phyloP scores from a whole-genome alignment of 495 filamentous ascomycete species.

The Aspergillus hancockii region DNA sequence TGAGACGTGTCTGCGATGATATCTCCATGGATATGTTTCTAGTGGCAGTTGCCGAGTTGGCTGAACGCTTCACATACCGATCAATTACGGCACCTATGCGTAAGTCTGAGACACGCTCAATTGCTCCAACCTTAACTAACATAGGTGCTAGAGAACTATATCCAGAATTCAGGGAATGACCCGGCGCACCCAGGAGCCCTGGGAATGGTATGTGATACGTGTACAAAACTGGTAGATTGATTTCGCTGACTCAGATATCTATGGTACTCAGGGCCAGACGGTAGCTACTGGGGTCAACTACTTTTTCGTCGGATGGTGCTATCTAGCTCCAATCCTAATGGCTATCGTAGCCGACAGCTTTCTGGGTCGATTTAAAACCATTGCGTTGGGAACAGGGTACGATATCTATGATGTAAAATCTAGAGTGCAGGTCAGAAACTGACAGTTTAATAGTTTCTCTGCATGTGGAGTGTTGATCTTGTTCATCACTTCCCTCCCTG shows the following conservation, averaged over 20 bases:
- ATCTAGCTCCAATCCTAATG: slow-evolving; percentile 60
- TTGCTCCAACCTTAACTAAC: background rate
- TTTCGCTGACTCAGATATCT: slow-evolving; percentile 30
- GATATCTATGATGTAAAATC: slow-evolving; percentile 24
- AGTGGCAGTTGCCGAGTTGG: slow-evolving; percentile 3
- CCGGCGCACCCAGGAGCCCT: slow-evolving; percentile 16
- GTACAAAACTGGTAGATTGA: slow-evolving; percentile 14
- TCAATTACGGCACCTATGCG: slow-evolving; percentile 11
- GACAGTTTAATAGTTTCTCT: slow-evolving; percentile 35
- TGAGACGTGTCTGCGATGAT: slow-evolving; percentile 13
- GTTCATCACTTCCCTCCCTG: slow-evolving; percentile 59
- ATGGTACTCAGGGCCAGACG: slow-evolving; percentile 52
- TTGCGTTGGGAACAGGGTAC: slow-evolving; percentile 35
- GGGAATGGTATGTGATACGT: slow-evolving; percentile 23
- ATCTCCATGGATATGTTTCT: slow-evolving; percentile 1
- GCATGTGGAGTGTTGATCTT: slow-evolving; percentile 66
- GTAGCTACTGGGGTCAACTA: slow-evolving; percentile 56
- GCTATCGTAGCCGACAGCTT: slow-evolving; percentile 67
- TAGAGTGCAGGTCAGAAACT: background rate
- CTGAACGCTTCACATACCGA: slow-evolving; percentile 12
- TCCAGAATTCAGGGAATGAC: slow-evolving; percentile 9
- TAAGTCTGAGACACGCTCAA: slow-evolving; percentile 3
- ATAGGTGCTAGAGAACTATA: slow-evolving; percentile 9
- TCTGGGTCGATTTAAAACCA: slow-evolving; percentile 65
- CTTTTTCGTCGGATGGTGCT: slow-evolving; percentile 67